Base-by-base conservation (phyloP, 495 filamentous ascomycete species). In the Penicillium cataractarum region DNA sequence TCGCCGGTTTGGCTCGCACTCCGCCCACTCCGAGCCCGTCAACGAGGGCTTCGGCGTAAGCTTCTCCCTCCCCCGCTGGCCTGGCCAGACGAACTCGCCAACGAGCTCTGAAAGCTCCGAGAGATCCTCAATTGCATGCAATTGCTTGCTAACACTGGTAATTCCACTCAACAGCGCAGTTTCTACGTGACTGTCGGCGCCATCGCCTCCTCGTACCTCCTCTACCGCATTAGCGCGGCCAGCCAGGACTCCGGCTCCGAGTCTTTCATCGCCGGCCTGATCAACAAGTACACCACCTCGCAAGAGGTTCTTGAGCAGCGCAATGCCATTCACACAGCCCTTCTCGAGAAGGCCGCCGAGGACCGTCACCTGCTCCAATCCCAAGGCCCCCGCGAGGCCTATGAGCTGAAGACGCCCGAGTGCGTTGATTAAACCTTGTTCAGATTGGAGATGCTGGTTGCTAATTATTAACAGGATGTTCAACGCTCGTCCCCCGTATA, bases 301-400 rank as follows among this genome's bases (percentile, higher is more conserved):
- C 69, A 78, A 65, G 70, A 87, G 62, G 65, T 79, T 4, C 89
- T 82, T 71, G 83, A 83, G 66, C 73, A 83, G 65, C 78, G 84
- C 53, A 92, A 90, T 68, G 78, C 80, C 27, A 68, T 89, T 58
- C 90, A 89, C 70, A 87, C 86, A 6, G 75, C 73, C 35, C 82
- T 84, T 66, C 72, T 91, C 54, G 89, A 92, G 79, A 87, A 88
- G 76, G 90, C 89, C 22, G 90, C 85, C 22, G 69, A 77, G 51
- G 88, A 92, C 72, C 78, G 85, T 68, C 84, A 87, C 66, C 71
- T 93, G 67, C 90, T 91, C 66, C 74, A 83, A 46, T 85, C 82
- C 70, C 78, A 84, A 59, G 75, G 67, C 32, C 75, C 75, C 56
- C 76, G 68, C 35, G 74, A 77, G 62, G 65, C 72, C 61, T 72